These are phyloP conservation scores for Hordeum vulgare DNA, from an alignment of 176 grass and related monocot genomes.

Conservation along the genomic window MorexV3_pseudomolecules_assembly NC_058524.1:71720088-71720587, in stretches of 20 bases:
- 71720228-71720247: too few relatives aligned
- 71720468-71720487: constrained; percentile 8
- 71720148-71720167: too few relatives aligned
- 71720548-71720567: neutral
- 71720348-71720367: neutral
- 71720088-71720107: too few relatives aligned
- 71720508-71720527: neutral
- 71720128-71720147: too few relatives aligned
- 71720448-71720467: constrained; percentile 6
- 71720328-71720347: neutral
- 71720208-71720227: neutral
- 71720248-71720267: neutral
- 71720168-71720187: too few relatives aligned
- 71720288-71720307: neutral
- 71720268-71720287: neutral
- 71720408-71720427: neutral
- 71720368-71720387: neutral
- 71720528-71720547: neutral
- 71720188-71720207: neutral
- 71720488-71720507: neutral
- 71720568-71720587: neutral
- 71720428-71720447: constrained; percentile 11
- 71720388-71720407: neutral
- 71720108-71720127: too few relatives aligned
- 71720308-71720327: neutral